Percentiles rank a stretch among this genome's conserved stretches.
These are phyloP conservation scores for Penicillium angulare DNA, from an alignment of 495 filamentous ascomycete genomes.

Conservation along the genomic window DNA sequence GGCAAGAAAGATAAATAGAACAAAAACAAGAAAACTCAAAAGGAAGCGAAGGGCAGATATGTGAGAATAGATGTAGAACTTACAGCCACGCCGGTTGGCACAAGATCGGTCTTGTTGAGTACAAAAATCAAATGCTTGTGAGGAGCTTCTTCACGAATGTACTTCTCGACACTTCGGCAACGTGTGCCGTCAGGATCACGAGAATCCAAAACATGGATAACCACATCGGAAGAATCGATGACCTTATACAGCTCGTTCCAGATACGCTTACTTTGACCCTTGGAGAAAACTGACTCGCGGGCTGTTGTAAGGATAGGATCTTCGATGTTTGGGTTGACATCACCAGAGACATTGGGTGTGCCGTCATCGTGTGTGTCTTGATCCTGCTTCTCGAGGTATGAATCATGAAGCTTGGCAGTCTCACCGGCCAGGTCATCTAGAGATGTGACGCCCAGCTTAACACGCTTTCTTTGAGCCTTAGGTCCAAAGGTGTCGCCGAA, in stretches of 20 bases:
- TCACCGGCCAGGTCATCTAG: slow-evolving; percentile 80
- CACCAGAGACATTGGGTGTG: slow-evolving; percentile 50
- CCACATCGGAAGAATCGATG: slow-evolving; percentile 93
- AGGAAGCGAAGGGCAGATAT: slow-evolving; percentile 9
- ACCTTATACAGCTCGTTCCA: slow-evolving; percentile 99
- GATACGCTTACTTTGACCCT: slow-evolving; percentile 91
- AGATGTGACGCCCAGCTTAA: slow-evolving; percentile 78
- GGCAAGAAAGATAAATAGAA: neutral
- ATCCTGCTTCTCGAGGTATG: slow-evolving; percentile 74
- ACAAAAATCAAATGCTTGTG: slow-evolving; percentile 95
- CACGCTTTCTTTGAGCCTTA: slow-evolving; percentile 86
- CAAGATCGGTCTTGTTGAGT: slow-evolving; percentile 92
- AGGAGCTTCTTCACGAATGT: slow-evolving; percentile 85
- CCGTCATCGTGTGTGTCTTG: slow-evolving; percentile 71
- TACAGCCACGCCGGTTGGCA: slow-evolving; percentile 93
- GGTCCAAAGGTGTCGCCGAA: slow-evolving; percentile 92
- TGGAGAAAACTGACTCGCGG: slow-evolving; percentile 85
- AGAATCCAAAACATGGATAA: slow-evolving; percentile 92
- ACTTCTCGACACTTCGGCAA: slow-evolving; percentile 88
- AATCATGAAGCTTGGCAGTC: slow-evolving; percentile 71
- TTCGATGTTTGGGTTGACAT: slow-evolving; percentile 49
- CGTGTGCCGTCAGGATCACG: slow-evolving; percentile 88
- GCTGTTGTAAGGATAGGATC: slow-evolving; percentile 63
- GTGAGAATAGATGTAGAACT: slow-evolving; percentile 45
- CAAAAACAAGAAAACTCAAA: slow-evolving; percentile 8